Conservation (phyloP, 306 rosid genomes). For the Fagus sylvatica region DNA sequence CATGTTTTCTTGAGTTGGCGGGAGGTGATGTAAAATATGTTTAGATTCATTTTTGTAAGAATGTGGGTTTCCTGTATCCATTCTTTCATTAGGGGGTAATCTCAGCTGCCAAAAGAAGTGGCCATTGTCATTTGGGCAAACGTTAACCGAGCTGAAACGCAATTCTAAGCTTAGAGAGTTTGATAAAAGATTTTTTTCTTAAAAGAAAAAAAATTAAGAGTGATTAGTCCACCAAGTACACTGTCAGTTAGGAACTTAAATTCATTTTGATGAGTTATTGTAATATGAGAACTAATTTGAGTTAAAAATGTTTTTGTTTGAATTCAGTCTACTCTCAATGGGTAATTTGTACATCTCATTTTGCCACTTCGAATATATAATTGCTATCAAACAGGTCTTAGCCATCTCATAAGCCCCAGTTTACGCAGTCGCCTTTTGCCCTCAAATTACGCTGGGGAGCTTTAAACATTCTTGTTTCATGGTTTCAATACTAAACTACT, state of each 20-base stretch:
- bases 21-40: conserved; percentile 60
- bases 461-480: too few relatives aligned
- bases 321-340: background rate
- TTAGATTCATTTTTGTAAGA: conserved; percentile 38
- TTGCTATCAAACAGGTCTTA: too few relatives aligned
- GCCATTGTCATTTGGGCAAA: conserved; percentile 38
- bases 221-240: conserved; percentile 30
- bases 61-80: conserved; percentile 44
- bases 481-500: too few relatives aligned
- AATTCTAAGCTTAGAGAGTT: conserved; percentile 55
- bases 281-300: conserved; percentile 39
- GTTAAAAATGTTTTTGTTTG: conserved; percentile 23
- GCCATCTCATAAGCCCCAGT: too few relatives aligned
- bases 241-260: conserved; percentile 38
- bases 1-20: conserved; percentile 16
- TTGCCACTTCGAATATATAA: background rate
- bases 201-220: conserved; percentile 19
- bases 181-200: conserved; percentile 36
- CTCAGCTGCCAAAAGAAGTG: conserved; percentile 37
- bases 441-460: too few relatives aligned
- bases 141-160: conserved; percentile 49
- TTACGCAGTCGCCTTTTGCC: too few relatives aligned
- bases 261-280: conserved; percentile 51
- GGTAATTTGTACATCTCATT: background rate
- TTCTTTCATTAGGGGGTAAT: conserved; percentile 48